Evolutionary conservation across 495 filamentous ascomycete genomes (phyloP).

Genomic region (Neurospora discreta): DNA sequence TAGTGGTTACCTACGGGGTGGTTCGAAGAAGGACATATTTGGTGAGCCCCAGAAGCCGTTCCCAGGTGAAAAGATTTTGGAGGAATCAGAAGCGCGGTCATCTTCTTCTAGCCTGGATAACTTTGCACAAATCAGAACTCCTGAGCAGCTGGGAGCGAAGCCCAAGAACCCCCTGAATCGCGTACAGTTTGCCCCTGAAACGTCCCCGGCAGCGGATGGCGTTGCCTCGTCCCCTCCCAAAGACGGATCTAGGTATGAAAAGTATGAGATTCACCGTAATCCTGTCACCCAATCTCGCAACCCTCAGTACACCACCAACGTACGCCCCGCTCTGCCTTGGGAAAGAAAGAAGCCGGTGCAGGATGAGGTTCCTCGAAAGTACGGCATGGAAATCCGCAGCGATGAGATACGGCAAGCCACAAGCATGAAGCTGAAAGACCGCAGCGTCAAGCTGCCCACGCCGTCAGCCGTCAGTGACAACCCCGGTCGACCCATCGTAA

Average conservation of each 20-base stretch:
- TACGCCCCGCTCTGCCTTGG: conserved; percentile 22
- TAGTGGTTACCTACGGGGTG: conserved; percentile 30
- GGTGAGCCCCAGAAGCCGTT: conserved; percentile 46
- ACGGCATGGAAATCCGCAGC: conserved; percentile 69
- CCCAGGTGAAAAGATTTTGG: conserved; percentile 77
- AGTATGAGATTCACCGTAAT: conserved; percentile 66
- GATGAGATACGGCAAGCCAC: conserved; percentile 85
- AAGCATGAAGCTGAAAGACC: conserved; percentile 75
- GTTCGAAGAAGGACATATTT: conserved; percentile 45
- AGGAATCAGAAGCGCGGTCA: conserved; percentile 53
- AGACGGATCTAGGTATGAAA: conserved; percentile 53
- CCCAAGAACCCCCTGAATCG: conserved; percentile 51
- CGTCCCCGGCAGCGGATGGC: conserved; percentile 8
- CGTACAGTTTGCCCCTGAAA: conserved; percentile 34
- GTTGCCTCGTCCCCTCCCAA: conserved; percentile 27
- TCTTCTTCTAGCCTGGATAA: conserved; percentile 1
- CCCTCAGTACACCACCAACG: conserved; percentile 59
- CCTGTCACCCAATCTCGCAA: conserved; percentile 66
- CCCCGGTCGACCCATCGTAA: conserved; percentile 81
- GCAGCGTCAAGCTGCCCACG: conserved; percentile 73
- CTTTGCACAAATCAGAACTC: conserved; percentile 6
- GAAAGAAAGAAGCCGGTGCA: conserved; percentile 5
- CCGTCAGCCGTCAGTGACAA: conserved; percentile 78
- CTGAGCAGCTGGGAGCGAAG: conserved; percentile 29
- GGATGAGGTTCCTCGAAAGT: conserved; percentile 41